Conservation (phyloP, 345 rosid species). For the Cochlearia excelsa region DNA sequence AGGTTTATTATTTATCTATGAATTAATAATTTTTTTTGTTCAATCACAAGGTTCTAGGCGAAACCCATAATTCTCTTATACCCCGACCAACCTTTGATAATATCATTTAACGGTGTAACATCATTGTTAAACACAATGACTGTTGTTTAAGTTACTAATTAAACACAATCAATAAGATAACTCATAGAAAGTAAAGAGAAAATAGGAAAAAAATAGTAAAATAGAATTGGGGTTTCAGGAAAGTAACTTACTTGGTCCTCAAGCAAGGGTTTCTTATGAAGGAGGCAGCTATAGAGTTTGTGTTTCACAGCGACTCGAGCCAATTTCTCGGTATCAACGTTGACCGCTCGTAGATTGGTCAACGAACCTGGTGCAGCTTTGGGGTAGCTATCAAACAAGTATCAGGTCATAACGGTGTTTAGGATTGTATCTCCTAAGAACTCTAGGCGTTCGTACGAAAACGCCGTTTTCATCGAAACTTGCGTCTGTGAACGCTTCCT, state of each 20-base stretch:
- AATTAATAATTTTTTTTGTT: too few relatives aligned
- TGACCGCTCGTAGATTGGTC: slow-evolving; percentile 66
- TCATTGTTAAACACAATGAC: too few relatives aligned
- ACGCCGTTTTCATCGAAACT: slow-evolving; percentile 26
- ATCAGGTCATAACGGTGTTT: slow-evolving; percentile 34
- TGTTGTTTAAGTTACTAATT: too few relatives aligned
- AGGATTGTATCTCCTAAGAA: slow-evolving; percentile 56
- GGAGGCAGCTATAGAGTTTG: slow-evolving; percentile 45
- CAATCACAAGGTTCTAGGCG: too few relatives aligned
- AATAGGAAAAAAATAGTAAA: too few relatives aligned
- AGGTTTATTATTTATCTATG: too few relatives aligned
- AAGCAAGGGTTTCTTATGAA: slow-evolving; percentile 56
- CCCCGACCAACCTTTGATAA: too few relatives aligned
- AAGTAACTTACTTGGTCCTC: slow-evolving; percentile 49
- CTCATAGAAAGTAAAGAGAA: too few relatives aligned
- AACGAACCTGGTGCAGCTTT: slow-evolving; percentile 43
- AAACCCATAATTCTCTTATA: too few relatives aligned
- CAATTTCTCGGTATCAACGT: slow-evolving; percentile 63
- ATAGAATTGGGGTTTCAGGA: not conserved
- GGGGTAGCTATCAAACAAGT: slow-evolving; percentile 43
- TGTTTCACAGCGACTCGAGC: slow-evolving; percentile 60
- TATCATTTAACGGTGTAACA: too few relatives aligned
- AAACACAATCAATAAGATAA: too few relatives aligned
- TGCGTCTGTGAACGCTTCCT: slow-evolving; percentile 54
- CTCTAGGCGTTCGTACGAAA: slow-evolving; percentile 55